Evolutionary conservation across 2,329 filamentous ascomycete species (phyloP), one percentile per base, ranked within the genome.

Genomic region (Fusarium succisae): DNA sequence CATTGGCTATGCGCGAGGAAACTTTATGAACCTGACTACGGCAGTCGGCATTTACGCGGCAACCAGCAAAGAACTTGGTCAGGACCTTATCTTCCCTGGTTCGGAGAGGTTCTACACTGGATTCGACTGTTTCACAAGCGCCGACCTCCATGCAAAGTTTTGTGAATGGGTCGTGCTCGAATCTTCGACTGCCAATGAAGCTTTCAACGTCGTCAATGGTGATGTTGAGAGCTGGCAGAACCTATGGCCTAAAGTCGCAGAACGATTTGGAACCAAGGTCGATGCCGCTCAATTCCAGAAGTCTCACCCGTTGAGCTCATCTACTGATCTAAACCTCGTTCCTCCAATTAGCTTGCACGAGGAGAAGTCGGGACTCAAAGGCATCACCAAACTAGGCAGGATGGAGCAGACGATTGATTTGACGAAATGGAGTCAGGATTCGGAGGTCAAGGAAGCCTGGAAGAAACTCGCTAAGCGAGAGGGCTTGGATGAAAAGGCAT

Each of bases 11-110:
- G 66, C 64, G 1, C 65, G 57, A 12, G 64, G 66, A 18, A 69
- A 69, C 35, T 69, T 69, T 12, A 69, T 69, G 66, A 69, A 69
- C 22, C 24, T 69, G n/a, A 50, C 26, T 12, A 69, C 56, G 12
- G 64, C 56, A 1, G 28, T 63, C 9, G 66, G 64, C 4, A 53
- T 69, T 14, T 69, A 63, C 20, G 64, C 44, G 3, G 58, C 63
- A 8, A 24, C 28, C 10, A 66, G 53, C 20, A 55, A 66, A n/a
- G 58, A 66, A 20, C 28, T 66, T 17, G 63, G 58, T 15, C 15
- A 66, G 8, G 48, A 63, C 6, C 58, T 66, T 1, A 24, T 47
- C 6, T 66, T 41, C 35, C 63, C 63, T 30, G 63, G 63, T 1
- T 53, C 58, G 0, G 47, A 43, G 18, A 47, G 28, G 8, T 63